Evolutionary conservation across 2,329 filamentous ascomycete species (phyloP).

Genomic region (Paracamarosporium sp.): DNA sequence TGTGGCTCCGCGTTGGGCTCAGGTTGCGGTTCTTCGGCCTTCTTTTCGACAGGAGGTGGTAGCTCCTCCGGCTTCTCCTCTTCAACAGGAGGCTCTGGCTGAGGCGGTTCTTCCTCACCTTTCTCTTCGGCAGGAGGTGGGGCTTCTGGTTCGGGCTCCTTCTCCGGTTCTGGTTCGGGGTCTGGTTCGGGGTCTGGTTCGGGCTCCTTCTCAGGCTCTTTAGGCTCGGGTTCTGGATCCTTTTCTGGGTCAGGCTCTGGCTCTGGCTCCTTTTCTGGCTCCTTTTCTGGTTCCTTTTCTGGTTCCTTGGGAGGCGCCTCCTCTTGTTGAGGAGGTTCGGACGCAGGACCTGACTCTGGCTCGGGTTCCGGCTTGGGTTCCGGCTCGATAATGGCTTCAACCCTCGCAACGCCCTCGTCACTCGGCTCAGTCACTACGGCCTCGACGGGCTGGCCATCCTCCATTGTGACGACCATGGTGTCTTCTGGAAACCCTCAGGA

Average conservation of each 20-base stretch:
- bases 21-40: not conserved
- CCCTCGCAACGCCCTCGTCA: slow-evolving; percentile 9
- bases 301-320: slow-evolving; percentile 7
- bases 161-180: slow-evolving; percentile 6
- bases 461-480: slow-evolving; percentile 19
- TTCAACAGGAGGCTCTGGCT: not conserved
- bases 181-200: slow-evolving; percentile 8
- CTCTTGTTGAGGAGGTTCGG: not conserved
- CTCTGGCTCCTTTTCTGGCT: not conserved
- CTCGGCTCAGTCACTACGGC: slow-evolving; percentile 9
- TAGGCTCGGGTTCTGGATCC: slow-evolving; percentile 5
- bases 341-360: not conserved
- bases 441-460: slow-evolving; percentile 14
- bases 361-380: slow-evolving; percentile 3
- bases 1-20: not conserved
- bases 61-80: not conserved
- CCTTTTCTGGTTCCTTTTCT: slow-evolving; percentile 4
- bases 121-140: slow-evolving; percentile 7
- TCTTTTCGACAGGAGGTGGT: not conserved
- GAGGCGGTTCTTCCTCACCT: not conserved
- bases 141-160: slow-evolving; percentile 7
- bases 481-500: slow-evolving; percentile 12
- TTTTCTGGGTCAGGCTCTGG: not conserved
- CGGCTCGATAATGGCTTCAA: slow-evolving; percentile 12
- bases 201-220: slow-evolving; percentile 6